phyloP scores from a whole-genome alignment of 2,329 filamentous ascomycete species.

The Xylaria hypoxylon region DNA sequence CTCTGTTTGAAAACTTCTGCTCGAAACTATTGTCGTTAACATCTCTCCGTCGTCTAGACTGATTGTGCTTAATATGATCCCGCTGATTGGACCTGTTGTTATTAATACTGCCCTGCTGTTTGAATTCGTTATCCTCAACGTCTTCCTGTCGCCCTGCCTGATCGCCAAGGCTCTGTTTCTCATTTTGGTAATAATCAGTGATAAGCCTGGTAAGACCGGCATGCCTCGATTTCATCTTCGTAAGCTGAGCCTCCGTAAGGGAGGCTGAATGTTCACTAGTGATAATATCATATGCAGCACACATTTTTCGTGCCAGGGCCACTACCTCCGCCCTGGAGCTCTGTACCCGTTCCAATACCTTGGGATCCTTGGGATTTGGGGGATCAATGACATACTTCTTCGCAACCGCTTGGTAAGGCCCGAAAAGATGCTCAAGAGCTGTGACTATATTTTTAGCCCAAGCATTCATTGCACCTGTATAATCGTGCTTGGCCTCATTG shows the following conservation, averaged over 20 bases:
- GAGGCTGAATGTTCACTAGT: conserved; percentile 37
- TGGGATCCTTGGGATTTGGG: conserved; percentile 1
- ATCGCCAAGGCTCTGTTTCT: conserved; percentile 21
- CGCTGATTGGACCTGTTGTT: background rate
- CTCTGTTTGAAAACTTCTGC: background rate
- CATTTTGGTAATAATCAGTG: conserved; percentile 42
- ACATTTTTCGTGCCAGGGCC: conserved; percentile 49
- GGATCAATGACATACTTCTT: conserved; percentile 34
- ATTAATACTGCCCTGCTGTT: background rate
- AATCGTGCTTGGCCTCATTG: conserved; percentile 44
- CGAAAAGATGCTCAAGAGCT: conserved; percentile 65
- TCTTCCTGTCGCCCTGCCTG: background rate
- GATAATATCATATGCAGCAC: conserved; percentile 47
- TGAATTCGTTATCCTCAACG: background rate
- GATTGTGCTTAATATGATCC: background rate
- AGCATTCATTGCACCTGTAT: conserved; percentile 55
- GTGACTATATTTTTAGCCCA: conserved; percentile 63
- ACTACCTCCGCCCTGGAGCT: conserved; percentile 41
- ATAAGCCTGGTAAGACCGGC: conserved; percentile 46
- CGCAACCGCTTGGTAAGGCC: conserved; percentile 55
- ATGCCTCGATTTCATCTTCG: conserved; percentile 38
- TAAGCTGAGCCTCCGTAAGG: conserved; percentile 19
- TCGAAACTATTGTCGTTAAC: background rate
- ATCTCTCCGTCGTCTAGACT: background rate
- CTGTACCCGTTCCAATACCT: conserved; percentile 12